Percentiles rank a stretch among this genome's conserved stretches.
These are phyloP conservation scores for Sporobolomyces roseus DNA, from an alignment of 768 basidiomycete genomes.

Conservation along the genomic window DNA sequence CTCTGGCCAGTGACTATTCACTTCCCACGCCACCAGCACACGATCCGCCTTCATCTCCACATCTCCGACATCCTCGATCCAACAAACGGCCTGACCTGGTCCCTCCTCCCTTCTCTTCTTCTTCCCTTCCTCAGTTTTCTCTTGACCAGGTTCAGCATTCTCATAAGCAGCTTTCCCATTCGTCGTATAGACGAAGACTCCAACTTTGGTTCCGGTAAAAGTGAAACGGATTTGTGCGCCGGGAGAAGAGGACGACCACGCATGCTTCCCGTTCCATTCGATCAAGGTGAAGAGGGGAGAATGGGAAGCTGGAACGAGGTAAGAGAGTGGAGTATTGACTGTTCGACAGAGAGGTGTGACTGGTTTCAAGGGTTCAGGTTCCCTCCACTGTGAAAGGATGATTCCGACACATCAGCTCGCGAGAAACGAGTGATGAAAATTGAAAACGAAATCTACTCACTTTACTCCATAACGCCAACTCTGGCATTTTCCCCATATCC, in stretches of 20 bases:
- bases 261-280: conserved; percentile 33
- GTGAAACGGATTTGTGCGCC: conserved; percentile 24
- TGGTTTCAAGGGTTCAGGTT: neutral
- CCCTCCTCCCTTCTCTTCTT: neutral
- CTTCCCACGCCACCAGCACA: neutral
- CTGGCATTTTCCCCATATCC: conserved; percentile 11
- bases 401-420: neutral
- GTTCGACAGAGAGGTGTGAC: conserved; percentile 21
- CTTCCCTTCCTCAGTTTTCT: neutral
- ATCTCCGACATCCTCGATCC: conserved; percentile 16
- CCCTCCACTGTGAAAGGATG: conserved; percentile 14
- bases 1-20: conserved; percentile 10
- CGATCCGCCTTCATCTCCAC: neutral
- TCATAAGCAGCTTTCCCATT: conserved; percentile 14
- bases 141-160: neutral
- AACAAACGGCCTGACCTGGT: conserved; percentile 20
- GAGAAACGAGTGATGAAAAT: neutral
- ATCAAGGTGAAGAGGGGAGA: conserved; percentile 16
- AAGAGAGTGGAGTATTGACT: conserved; percentile 2
- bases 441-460: conserved; percentile 3
- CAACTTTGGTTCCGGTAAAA: conserved; percentile 14
- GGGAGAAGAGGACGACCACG: conserved; percentile 9
- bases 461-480: conserved; percentile 9
- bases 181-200: conserved; percentile 28
- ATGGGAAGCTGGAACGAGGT: conserved; percentile 8